Base-by-base conservation (phyloP, 257 asterid genomes). In the Phtheirospermum japonicum region DNA sequence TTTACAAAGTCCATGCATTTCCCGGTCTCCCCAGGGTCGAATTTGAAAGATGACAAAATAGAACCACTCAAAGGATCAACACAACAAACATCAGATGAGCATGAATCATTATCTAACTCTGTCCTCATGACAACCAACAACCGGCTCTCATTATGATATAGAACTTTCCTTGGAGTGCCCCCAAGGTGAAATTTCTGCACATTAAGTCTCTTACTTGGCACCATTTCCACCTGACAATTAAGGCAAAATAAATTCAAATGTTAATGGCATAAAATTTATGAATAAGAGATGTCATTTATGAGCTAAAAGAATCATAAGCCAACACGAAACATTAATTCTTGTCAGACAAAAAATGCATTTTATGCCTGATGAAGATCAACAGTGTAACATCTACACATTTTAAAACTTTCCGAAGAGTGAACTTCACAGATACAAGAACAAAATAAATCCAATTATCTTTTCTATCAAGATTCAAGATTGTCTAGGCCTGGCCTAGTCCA, bases 1-100 rank as follows among this genome's bases (percentile, higher is more conserved):
- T 85, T 89, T 62, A 92, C 80, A 42, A 92, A 78, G 72, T 87
- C 95, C 99, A 92, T 92, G 84, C 99, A 92, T 78, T 89, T 89
- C 59, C 97, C 94, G 0, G 87, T 85, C 85, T 92, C 99, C 75
- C 95, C 96, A 69, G 82, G 82, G 2, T 89, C 96, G 78, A 92
- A 85, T 79, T 83, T 86, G 72, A 80, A 92, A 28, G 95, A 89
- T 66, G 95, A 80, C 52, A 86, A 53, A 57, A 89, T 73, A 3
- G 89, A 76, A 37, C 99, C 99, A 13, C 89, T 83, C 63, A 89
- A 73, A 73, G 97, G 97, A 85, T 89, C 96, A 77, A 92, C 83
- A 73, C 94, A 89, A 65, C 99, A 92, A 61, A 92, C 76, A 75
- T 92, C 99, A 28, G 99, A 92, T 20, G 96, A 77, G 75, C 78